These are phyloP conservation scores for Eleusine indica DNA, from an alignment of 176 grass and related monocot species.

Conservation along the genomic window DNA sequence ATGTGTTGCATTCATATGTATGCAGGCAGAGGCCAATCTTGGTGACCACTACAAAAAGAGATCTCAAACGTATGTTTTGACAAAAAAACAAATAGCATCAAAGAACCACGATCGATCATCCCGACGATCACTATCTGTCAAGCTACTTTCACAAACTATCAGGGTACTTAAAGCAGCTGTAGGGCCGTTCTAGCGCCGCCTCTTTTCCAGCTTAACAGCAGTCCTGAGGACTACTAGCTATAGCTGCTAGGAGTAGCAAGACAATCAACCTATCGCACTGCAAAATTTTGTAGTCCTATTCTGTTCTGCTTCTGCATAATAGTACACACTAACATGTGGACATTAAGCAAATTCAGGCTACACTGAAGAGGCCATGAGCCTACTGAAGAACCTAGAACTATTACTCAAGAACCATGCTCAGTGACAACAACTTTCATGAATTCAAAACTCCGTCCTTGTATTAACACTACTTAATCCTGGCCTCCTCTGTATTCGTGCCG, in stretches of 20 bases:
- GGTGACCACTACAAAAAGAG: neutral
- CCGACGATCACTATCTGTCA: constrained; percentile 24
- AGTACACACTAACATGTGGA: constrained; percentile 12
- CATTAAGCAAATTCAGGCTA: constrained; percentile 38
- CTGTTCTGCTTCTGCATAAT: neutral
- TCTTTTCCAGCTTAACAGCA: constrained; percentile 19
- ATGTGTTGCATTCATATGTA: constrained; percentile 21
- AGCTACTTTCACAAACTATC: constrained; percentile 52
- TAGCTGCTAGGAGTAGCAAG: neutral
- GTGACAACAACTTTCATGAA: neutral
- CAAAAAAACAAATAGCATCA: constrained; percentile 40
- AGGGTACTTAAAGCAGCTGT: constrained; percentile 53
- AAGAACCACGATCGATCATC: constrained; percentile 33
- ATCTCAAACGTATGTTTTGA: constrained; percentile 35
- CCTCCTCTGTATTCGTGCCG: constrained; percentile 43
- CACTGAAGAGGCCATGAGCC: constrained; percentile 36
- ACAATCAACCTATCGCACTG: constrained; percentile 29
- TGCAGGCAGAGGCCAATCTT: neutral
- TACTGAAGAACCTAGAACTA: constrained; percentile 39
- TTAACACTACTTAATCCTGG: constrained; percentile 10
- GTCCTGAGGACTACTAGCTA: constrained; percentile 22
- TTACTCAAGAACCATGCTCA: neutral
- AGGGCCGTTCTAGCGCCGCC: constrained; percentile 13
- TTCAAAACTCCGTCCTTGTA: constrained; percentile 36
- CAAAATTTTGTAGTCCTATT: constrained; percentile 9